Conservation (phyloP, 2,329 filamentous ascomycete genomes). For the Hypoxylon sp. region DNA sequence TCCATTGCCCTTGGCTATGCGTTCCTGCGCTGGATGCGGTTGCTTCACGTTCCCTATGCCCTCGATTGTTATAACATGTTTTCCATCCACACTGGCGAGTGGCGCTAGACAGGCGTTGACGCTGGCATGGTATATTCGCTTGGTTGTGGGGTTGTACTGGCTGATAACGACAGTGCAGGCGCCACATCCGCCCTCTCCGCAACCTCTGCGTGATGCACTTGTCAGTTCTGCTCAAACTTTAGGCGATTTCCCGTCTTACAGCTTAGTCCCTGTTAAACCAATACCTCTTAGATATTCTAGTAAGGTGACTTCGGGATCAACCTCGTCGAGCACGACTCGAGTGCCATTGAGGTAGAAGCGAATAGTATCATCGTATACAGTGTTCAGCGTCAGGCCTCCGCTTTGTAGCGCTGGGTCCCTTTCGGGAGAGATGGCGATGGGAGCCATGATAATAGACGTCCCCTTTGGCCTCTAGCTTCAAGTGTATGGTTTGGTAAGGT, state of each 20-base stretch:
- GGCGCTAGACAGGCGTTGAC: slow-evolving; percentile 97
- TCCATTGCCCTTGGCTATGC: slow-evolving; percentile 90
- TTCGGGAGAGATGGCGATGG: slow-evolving; percentile 66
- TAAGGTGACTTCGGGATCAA: slow-evolving; percentile 92
- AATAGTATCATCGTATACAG: slow-evolving; percentile 85
- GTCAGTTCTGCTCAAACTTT: slow-evolving; percentile 16
- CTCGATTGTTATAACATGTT: slow-evolving; percentile 98
- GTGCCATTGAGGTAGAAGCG: slow-evolving; percentile 97
- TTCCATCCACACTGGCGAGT: slow-evolving; percentile 92
- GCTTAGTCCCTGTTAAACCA: slow-evolving; percentile 93
- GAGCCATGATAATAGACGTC: slow-evolving; percentile 61
- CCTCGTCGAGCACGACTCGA: slow-evolving; percentile 83
- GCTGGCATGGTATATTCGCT: slow-evolving; percentile 93
- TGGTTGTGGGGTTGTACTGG: slow-evolving; percentile 92
- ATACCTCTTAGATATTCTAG: slow-evolving; percentile 94
- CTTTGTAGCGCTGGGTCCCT: slow-evolving; percentile 51
- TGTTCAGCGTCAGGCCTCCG: slow-evolving; percentile 68
- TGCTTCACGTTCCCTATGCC: slow-evolving; percentile 90
- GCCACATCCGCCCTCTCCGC: slow-evolving; percentile 95
- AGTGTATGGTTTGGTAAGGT: slow-evolving; percentile 10
- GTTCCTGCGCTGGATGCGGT: slow-evolving; percentile 90
- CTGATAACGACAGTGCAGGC: slow-evolving; percentile 96
- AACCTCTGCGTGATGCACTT: slow-evolving; percentile 67
- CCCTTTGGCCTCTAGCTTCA: slow-evolving; percentile 7
- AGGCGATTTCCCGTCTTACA: slow-evolving; percentile 60